These are phyloP conservation scores for Talaromyces sp. DNA, from an alignment of 2,329 filamentous ascomycete species.

Conservation along the genomic window DNA sequence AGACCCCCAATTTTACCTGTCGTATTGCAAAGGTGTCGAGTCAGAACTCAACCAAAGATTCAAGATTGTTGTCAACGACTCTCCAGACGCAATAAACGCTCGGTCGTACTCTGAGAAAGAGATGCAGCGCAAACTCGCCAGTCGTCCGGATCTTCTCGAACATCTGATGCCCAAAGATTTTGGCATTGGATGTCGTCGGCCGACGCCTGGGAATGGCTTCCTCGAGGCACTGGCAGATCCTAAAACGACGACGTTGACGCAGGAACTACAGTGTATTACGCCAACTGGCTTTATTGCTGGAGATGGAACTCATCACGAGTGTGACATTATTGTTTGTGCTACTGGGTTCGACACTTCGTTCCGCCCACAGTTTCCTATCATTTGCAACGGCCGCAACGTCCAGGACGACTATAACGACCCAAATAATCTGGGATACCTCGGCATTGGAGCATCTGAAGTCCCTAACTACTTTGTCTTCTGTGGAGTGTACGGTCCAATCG, in stretches of 20 bases:
- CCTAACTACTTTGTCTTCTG: constrained; percentile 40
- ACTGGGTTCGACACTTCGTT: constrained; percentile 36
- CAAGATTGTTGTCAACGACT: background rate
- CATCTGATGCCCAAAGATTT: background rate
- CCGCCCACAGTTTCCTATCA: constrained; percentile 39
- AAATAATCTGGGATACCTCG: constrained; percentile 39
- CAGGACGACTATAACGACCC: constrained; percentile 39
- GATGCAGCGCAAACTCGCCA: background rate
- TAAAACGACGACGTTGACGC: background rate
- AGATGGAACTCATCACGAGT: constrained; percentile 8
- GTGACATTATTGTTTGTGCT: constrained; percentile 27
- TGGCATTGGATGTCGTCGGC: background rate
- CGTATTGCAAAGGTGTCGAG: background rate
- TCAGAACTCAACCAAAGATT: background rate
- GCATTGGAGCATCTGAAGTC: constrained; percentile 39
- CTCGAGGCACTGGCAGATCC: background rate
- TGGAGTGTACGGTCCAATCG: constrained; percentile 29
- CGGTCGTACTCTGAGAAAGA: background rate
- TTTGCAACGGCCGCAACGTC: constrained; percentile 26
- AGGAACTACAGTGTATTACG: background rate
- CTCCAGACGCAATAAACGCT: background rate
- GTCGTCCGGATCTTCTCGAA: background rate
- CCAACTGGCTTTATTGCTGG: background rate
- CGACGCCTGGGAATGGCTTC: background rate
- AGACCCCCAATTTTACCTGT: background rate